These are phyloP conservation scores for Annona squamosa DNA, from an alignment of 164 flowering plant species.

Conservation along the genomic window DNA sequence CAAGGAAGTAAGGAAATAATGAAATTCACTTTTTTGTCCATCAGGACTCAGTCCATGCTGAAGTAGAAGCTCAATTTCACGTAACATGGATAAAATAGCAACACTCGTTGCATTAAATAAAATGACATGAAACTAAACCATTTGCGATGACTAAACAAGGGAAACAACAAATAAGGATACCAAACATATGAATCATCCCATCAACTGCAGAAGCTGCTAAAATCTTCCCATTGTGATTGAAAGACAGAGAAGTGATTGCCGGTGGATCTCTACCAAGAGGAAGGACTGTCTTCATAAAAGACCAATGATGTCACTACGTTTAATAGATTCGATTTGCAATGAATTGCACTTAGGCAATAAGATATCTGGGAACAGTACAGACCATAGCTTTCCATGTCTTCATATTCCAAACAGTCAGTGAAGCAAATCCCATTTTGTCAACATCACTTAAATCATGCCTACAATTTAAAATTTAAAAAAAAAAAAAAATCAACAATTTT, in stretches of 20 bases:
- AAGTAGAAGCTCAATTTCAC: neutral
- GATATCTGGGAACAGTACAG: constrained; percentile 16
- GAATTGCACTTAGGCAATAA: neutral
- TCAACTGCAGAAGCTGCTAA: constrained; percentile 91
- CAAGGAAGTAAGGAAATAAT: constrained; percentile 26
- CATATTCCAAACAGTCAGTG: constrained; percentile 96
- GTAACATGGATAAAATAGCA: neutral
- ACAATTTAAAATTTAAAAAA: constrained; percentile 5
- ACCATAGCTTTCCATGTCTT: constrained; percentile 96
- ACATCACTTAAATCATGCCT: constrained; percentile 44
- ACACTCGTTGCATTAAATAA: neutral
- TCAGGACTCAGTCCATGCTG: neutral
- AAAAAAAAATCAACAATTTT: no score
- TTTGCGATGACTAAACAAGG: neutral
- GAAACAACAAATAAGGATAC: constrained; percentile 53
- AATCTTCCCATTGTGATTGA: constrained; percentile 96
- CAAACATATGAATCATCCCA: constrained; percentile 99
- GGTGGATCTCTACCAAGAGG: constrained; percentile 98
- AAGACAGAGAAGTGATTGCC: constrained; percentile 84
- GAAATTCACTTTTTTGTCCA: neutral
- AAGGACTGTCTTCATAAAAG: constrained; percentile 83
- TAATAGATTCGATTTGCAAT: neutral
- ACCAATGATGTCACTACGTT: constrained; percentile 13
- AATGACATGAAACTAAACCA: neutral
- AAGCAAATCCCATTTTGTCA: constrained; percentile 68